Conservation (phyloP, 2,329 filamentous ascomycete species). For the Dothideomycetes sp. region DNA sequence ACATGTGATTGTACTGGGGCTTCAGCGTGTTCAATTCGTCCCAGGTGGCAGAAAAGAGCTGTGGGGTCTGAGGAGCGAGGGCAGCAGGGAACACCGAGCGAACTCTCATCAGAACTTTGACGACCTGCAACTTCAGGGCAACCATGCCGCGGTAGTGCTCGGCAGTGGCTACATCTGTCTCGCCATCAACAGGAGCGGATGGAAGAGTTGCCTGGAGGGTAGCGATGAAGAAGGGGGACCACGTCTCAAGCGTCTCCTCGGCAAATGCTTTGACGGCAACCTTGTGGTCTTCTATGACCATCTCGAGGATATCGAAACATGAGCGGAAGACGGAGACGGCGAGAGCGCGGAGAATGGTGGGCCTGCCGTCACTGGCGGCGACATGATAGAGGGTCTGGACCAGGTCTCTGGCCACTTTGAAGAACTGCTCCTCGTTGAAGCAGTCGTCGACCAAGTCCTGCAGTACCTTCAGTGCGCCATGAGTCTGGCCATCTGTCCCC, state of each 20-base stretch:
- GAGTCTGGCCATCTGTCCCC: conserved; percentile 68
- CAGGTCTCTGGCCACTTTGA: conserved; percentile 74
- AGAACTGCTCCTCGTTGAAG: conserved; percentile 90
- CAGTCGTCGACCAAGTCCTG: conserved; percentile 86
- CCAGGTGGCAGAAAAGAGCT: conserved; percentile 82
- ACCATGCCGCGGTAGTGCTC: conserved; percentile 71
- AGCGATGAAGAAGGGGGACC: conserved; percentile 81
- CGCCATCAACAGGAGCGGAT: conserved; percentile 41
- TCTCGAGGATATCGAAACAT: conserved; percentile 91
- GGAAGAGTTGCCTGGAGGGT: conserved; percentile 68
- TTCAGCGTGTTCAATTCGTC: conserved; percentile 69
- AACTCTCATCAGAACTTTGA: conserved; percentile 82
- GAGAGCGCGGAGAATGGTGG: conserved; percentile 62
- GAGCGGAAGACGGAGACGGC: conserved; percentile 82
- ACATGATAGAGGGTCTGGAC: conserved; percentile 75
- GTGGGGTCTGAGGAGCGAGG: conserved; percentile 69
- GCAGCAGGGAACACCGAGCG: conserved; percentile 72
- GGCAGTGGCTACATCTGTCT: conserved; percentile 44
- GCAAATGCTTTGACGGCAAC: conserved; percentile 79
- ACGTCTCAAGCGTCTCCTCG: conserved; percentile 65
- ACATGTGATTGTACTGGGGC: conserved; percentile 65
- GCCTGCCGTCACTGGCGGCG: conserved; percentile 63
- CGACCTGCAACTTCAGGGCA: conserved; percentile 83
- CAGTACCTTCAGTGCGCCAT: conserved; percentile 81
- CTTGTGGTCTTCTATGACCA: conserved; percentile 89